Base-by-base conservation (phyloP, 345 rosid genomes). In the Brassica nigra region DNA sequence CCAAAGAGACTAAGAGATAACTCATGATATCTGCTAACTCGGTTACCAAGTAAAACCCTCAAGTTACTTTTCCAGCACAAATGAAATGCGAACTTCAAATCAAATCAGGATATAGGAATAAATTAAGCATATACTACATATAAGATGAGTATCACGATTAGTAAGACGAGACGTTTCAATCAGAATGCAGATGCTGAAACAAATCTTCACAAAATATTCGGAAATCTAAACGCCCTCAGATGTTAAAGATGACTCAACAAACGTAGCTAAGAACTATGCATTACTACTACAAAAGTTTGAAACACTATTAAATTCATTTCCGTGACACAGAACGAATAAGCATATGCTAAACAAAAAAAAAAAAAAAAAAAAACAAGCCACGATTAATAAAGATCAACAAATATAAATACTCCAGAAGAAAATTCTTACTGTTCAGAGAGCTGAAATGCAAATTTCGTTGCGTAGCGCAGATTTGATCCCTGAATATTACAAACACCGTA, bases 401-500 rank as follows among this genome's bases (percentile, higher is more conserved):
- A 16, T 81, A 47, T 8, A 71, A 73, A 72, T 76, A n/a, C 28
- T 61, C 70, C 52, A 62, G 66, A 62, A 72, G 58, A 62, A 76
- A 54, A 62, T 61, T 81, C 99, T 92, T 87, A 96, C 98, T 85
- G 84, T 90, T 92, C 36, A 92, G 80, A 58, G 89, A 82, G 82
- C 81, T 89, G 83, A 93, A 93, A 81, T 96, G 96, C 83, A 96
- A 80, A 84, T 80, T 93, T 71, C 97, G 90, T 83, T 89, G 97
- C 84, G 87, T 93, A 70, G 78, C 90, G 82, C 95, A 91, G 61
- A 96, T 93, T 63, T 88, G 85, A 76, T 96, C 98, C 99, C 84
- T 81, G 78, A 49, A 62, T 68, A 73, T 42, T 62, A 66, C 27
- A 73, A 62, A 71, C 15, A 72, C 30, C 61, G 67, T 7, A 58